Base-by-base conservation (phyloP, 768 basidiomycete genomes). In the Termitomyces bulborhizus region DNA sequence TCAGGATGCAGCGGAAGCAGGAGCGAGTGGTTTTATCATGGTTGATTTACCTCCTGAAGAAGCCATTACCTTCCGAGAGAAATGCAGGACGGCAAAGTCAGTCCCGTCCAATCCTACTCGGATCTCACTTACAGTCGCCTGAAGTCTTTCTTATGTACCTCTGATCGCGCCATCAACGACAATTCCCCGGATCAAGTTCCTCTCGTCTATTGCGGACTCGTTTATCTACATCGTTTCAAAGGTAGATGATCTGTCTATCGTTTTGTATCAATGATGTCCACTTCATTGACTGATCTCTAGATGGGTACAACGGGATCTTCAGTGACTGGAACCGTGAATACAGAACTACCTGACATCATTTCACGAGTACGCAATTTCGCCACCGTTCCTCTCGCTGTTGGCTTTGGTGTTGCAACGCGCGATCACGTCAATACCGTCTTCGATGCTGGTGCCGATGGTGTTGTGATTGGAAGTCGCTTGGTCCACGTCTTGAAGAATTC, bases 201-300 rank as follows among this genome's bases (percentile, higher is more conserved):
- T 99, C 40, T 76, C 92, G 2, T 84, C 87, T 7, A 98, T 99
- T 62, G 96, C 97, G 16, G 97, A 99, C 69, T 86, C 88, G 2
- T 98, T 99, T 77, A 93, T 99, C 59, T 99, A 99, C 68, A 85
- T 99, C 46, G 95, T 98, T n/a, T 97, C 95, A 46, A 96, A 93
- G 77, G 93, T 90, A 29, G 32, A 63, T 39, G 71, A 60, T 18
- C 21, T 39, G 26, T 24, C 49, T 26, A 3, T 8, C 41, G 48
- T 21, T 13, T 9, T 21, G 21, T 24, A 32, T 58, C 7, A 44
- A 45, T 45, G 39, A 27, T 48, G 27, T 24, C n/a, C 40, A 24
- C 46, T 18, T 32, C 26, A 12, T 51, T 61, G 36, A 65, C 29
- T 37, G 51, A 50, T 50, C 55, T 48, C 16, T 54, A 71, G 92